Conservation (phyloP, 2,329 filamentous ascomycete genomes). For the Aspergillus floridensis region DNA sequence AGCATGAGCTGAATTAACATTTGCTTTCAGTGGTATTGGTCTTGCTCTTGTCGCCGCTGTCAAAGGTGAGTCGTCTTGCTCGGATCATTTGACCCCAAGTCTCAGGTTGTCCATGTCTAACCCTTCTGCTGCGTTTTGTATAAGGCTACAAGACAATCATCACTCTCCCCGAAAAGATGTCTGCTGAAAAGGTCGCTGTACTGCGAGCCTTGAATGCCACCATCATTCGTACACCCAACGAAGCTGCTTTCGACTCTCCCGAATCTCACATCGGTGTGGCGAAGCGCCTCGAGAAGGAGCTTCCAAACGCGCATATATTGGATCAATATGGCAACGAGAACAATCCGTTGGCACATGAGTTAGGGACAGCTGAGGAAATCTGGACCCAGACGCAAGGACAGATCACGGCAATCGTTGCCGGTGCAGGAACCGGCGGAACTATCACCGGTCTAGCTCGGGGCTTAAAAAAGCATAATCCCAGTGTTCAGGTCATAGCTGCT, state of each 20-base stretch:
- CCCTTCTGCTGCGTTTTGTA: background rate
- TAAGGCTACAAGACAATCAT: slow-evolving; percentile 92
- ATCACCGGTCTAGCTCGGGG: slow-evolving; percentile 86
- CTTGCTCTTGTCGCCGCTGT: slow-evolving; percentile 90
- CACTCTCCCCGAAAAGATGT: slow-evolving; percentile 99
- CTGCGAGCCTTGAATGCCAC: slow-evolving; percentile 90
- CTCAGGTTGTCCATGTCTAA: slow-evolving; percentile 1
- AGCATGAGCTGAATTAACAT: background rate
- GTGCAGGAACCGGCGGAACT: slow-evolving; percentile 92
- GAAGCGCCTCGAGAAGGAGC: slow-evolving; percentile 83
- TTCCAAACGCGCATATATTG: slow-evolving; percentile 94
- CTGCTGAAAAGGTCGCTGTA: slow-evolving; percentile 93
- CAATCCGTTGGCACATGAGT: slow-evolving; percentile 91
- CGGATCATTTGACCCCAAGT: background rate
- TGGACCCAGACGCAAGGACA: slow-evolving; percentile 86
- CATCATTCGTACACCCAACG: slow-evolving; percentile 95
- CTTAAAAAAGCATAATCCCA: slow-evolving; percentile 78
- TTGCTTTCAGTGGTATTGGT: slow-evolving; percentile 67
- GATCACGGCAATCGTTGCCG: slow-evolving; percentile 80
- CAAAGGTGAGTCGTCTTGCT: slow-evolving; percentile 55
- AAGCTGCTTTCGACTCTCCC: slow-evolving; percentile 89
- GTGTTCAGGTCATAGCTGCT: slow-evolving; percentile 85
- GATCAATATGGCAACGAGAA: slow-evolving; percentile 92
- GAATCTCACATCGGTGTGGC: slow-evolving; percentile 98
- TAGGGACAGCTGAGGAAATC: slow-evolving; percentile 92